Base-by-base conservation (phyloP, 129 eudicot species). In the Oenanthe sinensis region DNA sequence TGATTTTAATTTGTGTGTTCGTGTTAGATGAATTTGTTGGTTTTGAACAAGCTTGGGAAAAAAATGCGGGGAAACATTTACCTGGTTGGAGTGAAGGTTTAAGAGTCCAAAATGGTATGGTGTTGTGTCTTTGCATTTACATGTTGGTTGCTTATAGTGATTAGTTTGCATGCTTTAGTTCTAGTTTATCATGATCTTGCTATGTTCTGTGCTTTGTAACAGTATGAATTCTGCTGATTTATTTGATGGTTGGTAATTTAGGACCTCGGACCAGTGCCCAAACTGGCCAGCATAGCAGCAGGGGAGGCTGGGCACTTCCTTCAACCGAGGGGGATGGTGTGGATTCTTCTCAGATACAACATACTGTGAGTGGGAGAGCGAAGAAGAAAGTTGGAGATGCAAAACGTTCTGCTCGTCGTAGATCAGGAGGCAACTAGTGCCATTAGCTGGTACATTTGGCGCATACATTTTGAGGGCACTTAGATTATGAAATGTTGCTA, bases 241-340 rank as follows among this genome's bases (percentile, higher is more conserved):
- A 30, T n/a, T 45, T 70, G 30, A 33, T 4, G 50, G n/a, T 52
- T 14, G 28, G 46, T 36, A 39, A 10, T 77, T 50, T 76, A 77
- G 90, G 83, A 19, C 68, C 88, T 70, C 48, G 81, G 24, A 70
- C 75, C 33, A 48, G 45, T 50, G 55, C 75, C 10, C 81, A 77
- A 49, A 44, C 58, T 70, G 82, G 77, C 4, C 69, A n/a, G 54
- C 68, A 81, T 72, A 80, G 75, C 42, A 86, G 91, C 42, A 86
- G 91, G 78, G 90, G 92, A 54, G 91, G 92, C 19, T 88, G 84
- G 97, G 98, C 98, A 17, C 90, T 89, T 77, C 98, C 98, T 84
- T 87, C 94, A 6, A 80, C 77, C 2, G 93, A 89, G 70, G 65
- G 63, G 39, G 48, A 39, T 39, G 75, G 46, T 15, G 47, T 3